Conservation (phyloP, 202 grass and related monocot species). For the Carex arenaria region DNA sequence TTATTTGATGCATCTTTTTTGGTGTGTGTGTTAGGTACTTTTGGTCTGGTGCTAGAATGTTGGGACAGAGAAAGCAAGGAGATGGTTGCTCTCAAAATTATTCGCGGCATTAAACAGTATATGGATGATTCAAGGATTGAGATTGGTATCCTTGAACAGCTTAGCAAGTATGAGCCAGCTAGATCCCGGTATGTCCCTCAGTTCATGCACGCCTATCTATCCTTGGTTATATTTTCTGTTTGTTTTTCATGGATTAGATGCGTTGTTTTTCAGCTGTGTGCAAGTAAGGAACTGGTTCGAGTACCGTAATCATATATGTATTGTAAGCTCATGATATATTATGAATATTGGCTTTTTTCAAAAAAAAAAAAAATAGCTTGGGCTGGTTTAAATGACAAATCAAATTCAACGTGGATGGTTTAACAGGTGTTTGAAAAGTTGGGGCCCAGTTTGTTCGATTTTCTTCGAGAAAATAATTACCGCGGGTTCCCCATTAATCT, state of each 20-base stretch:
- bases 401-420: slow-evolving; percentile 77
- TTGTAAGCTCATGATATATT: slow-evolving; percentile 85
- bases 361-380: not conserved
- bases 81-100: slow-evolving; percentile 98
- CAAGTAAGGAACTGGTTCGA: slow-evolving; percentile 99
- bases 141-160: slow-evolving; percentile 80
- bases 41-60: slow-evolving; percentile 95
- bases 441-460: slow-evolving; percentile 99
- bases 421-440: slow-evolving; percentile 99
- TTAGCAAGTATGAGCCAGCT: slow-evolving; percentile 71
- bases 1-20: slow-evolving; percentile 14
- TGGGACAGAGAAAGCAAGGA: slow-evolving; percentile 91
- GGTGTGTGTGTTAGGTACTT: slow-evolving; percentile 62
- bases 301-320: slow-evolving; percentile 99
- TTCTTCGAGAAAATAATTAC: slow-evolving; percentile 97
- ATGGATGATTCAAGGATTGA: slow-evolving; percentile 95
- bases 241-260: slow-evolving; percentile 61
- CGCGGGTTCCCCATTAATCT: slow-evolving; percentile 88
- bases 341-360: slow-evolving; percentile 22
- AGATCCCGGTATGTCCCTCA: slow-evolving; percentile 50
- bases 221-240: slow-evolving; percentile 14
- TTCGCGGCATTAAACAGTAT: slow-evolving; percentile 80
- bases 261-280: slow-evolving; percentile 98
- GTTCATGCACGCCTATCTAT: not conserved
- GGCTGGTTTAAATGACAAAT: slow-evolving; percentile 38